Base-by-base conservation (phyloP, 2,329 filamentous ascomycete genomes). In the Colletotrichum higginsianum region DNA sequence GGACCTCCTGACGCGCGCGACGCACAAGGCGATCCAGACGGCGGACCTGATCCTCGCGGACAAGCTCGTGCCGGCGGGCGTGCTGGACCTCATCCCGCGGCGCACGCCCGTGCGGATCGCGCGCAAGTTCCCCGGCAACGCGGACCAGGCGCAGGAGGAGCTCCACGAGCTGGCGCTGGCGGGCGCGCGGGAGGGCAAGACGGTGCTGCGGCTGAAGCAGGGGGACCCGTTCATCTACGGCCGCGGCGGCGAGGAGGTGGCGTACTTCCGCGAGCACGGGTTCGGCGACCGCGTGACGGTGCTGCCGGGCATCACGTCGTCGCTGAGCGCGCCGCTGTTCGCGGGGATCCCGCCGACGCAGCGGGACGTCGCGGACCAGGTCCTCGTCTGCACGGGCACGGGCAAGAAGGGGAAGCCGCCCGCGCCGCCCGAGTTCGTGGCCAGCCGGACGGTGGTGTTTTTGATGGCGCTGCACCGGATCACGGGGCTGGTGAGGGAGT, bases 171-270 rank as follows among this genome's bases (percentile, higher is more conserved):
- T 94, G 76, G 96, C 94, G 0, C 86, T 98, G 2, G 89, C 89
- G 3, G 94, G 91, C 2, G 86, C 86, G 18, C 79, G 77, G 6
- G 82, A 82, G 23, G 96, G 96, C 15, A 91, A 93, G 79, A 93
- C 90, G 1, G 96, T 99, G 0, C 86, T 99, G 44, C 89, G 96
- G 3, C 86, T 99, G 55, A 99, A 99, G 84, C 96, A 99, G 80
- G 96, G 96, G 56, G 96, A 99, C 78, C 96, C 96, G 0, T 99
- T 97, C 82, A 90, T 99, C 49, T 99, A 98, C 82, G 96, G 96
- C 49, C 91, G 96, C 49, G 96, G 96, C 67, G 96, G 94, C 44
- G 96, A 99, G 80, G 96, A 99, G 81, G 94, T 94, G 49, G 89
- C 90, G 40, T 98, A 93, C 80, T 98, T 99, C 86, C 86, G 91